Evolutionary conservation across 345 rosid genomes (phyloP).

Genomic region (Sonneratia caseolaris): DNA sequence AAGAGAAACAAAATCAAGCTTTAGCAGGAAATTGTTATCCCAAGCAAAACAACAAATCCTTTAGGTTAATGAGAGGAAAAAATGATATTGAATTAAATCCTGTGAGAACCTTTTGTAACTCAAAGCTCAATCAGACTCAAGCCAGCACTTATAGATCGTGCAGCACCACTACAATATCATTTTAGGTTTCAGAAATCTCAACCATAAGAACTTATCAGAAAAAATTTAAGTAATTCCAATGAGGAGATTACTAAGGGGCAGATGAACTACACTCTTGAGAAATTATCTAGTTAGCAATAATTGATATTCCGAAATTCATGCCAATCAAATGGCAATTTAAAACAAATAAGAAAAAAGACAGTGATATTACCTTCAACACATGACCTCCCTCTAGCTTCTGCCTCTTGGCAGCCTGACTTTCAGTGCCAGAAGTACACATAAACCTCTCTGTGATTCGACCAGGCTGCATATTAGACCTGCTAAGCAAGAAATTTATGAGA

Average conservation of each 20-base stretch:
- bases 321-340: not conserved
- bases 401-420: constrained; percentile 85
- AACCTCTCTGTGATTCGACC: constrained; percentile 32
- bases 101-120: not conserved
- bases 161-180: not conserved
- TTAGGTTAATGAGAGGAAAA: not conserved
- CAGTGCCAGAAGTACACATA: constrained; percentile 41
- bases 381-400: constrained; percentile 91
- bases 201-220: not conserved
- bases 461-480: constrained; percentile 39
- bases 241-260: not conserved
- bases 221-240: not conserved
- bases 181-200: not conserved
- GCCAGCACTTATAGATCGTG: no score
- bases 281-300: not conserved
- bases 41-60: not conserved
- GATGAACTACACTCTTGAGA: not conserved
- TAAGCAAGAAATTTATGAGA: constrained; percentile 3
- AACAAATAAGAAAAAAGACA: constrained; percentile 7
- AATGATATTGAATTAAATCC: not conserved
- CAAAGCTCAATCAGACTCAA: not conserved
- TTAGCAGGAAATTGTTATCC: not conserved
- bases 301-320: not conserved
- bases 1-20: constrained; percentile 8
- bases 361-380: constrained; percentile 44